These are phyloP conservation scores for Hypoxylon sp. DNA, from an alignment of 2,329 filamentous ascomycete genomes.

Conservation along the genomic window DNA sequence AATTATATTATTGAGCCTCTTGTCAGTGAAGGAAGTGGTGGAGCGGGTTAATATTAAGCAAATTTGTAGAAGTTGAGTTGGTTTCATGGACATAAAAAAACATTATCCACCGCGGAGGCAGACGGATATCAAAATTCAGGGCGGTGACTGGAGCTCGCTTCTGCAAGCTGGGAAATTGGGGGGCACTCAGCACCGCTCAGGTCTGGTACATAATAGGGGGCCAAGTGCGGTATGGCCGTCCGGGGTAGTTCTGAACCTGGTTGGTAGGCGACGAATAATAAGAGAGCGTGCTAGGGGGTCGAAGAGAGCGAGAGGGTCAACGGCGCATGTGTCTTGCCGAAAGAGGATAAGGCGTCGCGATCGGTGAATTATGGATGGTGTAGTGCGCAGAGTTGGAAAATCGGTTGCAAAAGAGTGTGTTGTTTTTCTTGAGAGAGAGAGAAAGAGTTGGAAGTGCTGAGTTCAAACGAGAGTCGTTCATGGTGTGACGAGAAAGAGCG, in stretches of 20 bases:
- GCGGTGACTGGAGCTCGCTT: constrained; percentile 39
- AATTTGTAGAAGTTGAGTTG: constrained; percentile 44
- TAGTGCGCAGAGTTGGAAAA: too few relatives aligned
- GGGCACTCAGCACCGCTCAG: constrained; percentile 34
- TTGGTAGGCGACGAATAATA: constrained; percentile 40
- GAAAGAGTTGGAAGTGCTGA: background rate
- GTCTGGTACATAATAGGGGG: constrained; percentile 26
- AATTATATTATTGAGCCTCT: constrained; percentile 39
- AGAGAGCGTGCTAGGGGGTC: constrained; percentile 32
- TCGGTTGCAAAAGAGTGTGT: constrained; percentile 20
- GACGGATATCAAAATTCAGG: constrained; percentile 43
- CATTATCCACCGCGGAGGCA: constrained; percentile 41
- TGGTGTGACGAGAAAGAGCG: background rate
- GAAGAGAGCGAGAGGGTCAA: constrained; percentile 36
- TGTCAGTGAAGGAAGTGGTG: constrained; percentile 44
- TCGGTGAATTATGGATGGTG: background rate
- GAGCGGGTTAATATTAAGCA: constrained; percentile 43
- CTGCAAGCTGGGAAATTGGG: constrained; percentile 40
- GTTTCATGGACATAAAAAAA: constrained; percentile 45
- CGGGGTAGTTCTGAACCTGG: constrained; percentile 33
- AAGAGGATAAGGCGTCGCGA: constrained; percentile 10
- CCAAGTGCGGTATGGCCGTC: constrained; percentile 20
- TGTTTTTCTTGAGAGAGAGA: constrained; percentile 1
- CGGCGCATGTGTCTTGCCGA: constrained; percentile 37
- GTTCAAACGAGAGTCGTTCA: constrained; percentile 15